A percentile compares a stretch with the other conserved stretches of the same genome.
Evolutionary conservation across 768 basidiomycete genomes (phyloP).

Genomic region (Phaffia tasmanica): DNA sequence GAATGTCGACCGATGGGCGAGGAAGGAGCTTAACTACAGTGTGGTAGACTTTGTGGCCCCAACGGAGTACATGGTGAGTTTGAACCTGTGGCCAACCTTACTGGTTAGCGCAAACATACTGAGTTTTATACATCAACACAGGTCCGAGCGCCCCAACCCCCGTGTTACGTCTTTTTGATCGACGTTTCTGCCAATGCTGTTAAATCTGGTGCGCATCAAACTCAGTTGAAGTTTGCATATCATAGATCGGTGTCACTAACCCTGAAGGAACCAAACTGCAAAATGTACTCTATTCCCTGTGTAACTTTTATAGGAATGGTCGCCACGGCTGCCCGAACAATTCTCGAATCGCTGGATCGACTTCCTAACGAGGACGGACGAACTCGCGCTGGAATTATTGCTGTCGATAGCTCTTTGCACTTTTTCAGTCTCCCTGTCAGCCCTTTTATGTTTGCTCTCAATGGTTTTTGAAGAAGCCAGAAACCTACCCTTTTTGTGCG

Average conservation of each 20-base stretch:
- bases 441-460: slow-evolving; percentile 27
- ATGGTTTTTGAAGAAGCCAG: neutral
- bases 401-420: slow-evolving; percentile 82
- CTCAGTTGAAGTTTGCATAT: too few relatives aligned
- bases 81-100: neutral
- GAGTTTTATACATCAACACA: slow-evolving; percentile 17
- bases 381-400: slow-evolving; percentile 84
- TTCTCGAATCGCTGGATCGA: slow-evolving; percentile 86
- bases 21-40: slow-evolving; percentile 82
- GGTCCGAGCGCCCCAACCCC: slow-evolving; percentile 87
- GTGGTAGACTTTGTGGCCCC: slow-evolving; percentile 97
- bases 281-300: too few relatives aligned
- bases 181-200: slow-evolving; percentile 89
- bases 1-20: slow-evolving; percentile 87
- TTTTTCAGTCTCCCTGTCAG: slow-evolving; percentile 87
- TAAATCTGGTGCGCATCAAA: slow-evolving; percentile 55
- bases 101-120: neutral
- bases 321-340: slow-evolving; percentile 91
- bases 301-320: slow-evolving; percentile 63
- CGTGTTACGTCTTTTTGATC: slow-evolving; percentile 92
- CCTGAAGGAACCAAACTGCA: too few relatives aligned
- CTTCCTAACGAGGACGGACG: slow-evolving; percentile 89
- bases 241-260: too few relatives aligned
- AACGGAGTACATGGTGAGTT: slow-evolving; percentile 88
- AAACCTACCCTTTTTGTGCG: too few relatives aligned